phyloP scores from a whole-genome alignment of 2,329 filamentous ascomycete species.

The Monosporascus sp. region DNA sequence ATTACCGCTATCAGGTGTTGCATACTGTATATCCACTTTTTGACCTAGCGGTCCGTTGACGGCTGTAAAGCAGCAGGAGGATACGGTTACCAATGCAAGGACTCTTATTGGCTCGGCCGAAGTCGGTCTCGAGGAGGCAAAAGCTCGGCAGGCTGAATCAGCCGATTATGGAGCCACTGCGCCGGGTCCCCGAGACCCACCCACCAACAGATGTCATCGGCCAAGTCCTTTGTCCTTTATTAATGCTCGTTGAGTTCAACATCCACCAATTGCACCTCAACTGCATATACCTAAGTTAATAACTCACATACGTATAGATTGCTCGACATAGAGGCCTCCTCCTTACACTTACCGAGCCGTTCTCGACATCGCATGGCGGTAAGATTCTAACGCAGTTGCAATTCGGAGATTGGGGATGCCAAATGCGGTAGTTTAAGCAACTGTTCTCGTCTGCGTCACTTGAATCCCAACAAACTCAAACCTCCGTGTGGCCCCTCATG shows the following conservation, averaged over 20 bases:
- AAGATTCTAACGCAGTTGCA: not conserved
- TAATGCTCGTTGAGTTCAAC: no score
- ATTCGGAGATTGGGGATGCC: not conserved
- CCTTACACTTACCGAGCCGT: not conserved
- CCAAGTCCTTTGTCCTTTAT: not conserved
- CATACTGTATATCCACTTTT: not conserved
- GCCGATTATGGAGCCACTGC: not conserved
- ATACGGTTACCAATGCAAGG: constrained; percentile 23
- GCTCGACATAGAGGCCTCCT: no score
- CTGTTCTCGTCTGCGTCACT: not conserved
- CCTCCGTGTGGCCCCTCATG: constrained; percentile 28
- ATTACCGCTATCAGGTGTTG: not conserved
- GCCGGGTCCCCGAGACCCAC: not conserved
- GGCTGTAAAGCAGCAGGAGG: not conserved
- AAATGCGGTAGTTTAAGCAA: not conserved
- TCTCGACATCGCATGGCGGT: not conserved
- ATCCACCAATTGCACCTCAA: no score
- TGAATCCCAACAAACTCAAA: not conserved
- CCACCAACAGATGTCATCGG: not conserved
- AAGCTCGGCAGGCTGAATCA: not conserved
- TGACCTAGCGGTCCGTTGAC: not conserved
- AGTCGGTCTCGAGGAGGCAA: constrained; percentile 16
- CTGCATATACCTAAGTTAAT: no score
- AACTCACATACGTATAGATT: no score
- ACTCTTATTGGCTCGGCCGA: constrained; percentile 33